phyloP scores from a whole-genome alignment of 2,329 filamentous ascomycete species.

The Cercospora sojina region DNA sequence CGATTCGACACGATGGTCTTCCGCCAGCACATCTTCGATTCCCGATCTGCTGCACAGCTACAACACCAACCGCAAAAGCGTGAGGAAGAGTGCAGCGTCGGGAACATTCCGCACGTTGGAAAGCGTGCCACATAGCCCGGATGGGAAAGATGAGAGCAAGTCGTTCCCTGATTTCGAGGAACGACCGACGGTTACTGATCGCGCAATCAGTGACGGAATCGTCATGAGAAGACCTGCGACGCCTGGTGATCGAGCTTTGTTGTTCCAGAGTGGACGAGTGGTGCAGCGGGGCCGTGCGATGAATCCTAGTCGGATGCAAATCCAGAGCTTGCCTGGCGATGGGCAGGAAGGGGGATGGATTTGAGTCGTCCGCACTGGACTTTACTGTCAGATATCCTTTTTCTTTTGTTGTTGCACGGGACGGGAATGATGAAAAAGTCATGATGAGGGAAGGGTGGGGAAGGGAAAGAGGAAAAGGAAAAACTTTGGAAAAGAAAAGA shows the following conservation, averaged over 20 bases:
- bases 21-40: conserved; percentile 31
- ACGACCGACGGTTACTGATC: conserved; percentile 8
- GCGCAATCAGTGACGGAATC: conserved; percentile 12
- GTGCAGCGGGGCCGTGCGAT: conserved; percentile 27
- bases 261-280: conserved; percentile 31
- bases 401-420: background rate
- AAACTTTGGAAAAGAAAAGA: background rate
- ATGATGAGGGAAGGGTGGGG: background rate
- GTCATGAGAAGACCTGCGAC: conserved; percentile 29
- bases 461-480: background rate
- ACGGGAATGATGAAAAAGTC: background rate
- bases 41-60: conserved; percentile 34
- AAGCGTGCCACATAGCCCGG: conserved; percentile 30
- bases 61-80: conserved; percentile 23
- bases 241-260: conserved; percentile 28
- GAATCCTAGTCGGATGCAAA: conserved; percentile 12
- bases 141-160: conserved; percentile 12
- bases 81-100: conserved; percentile 11
- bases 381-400: background rate
- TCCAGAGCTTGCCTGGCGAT: conserved; percentile 11
- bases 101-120: conserved; percentile 27
- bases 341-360: conserved; percentile 20
- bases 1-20: conserved; percentile 32
- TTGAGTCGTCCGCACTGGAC: conserved; percentile 4
- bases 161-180: background rate